Base-by-base conservation (phyloP, 345 rosid species). In the Acer campestre region DNA sequence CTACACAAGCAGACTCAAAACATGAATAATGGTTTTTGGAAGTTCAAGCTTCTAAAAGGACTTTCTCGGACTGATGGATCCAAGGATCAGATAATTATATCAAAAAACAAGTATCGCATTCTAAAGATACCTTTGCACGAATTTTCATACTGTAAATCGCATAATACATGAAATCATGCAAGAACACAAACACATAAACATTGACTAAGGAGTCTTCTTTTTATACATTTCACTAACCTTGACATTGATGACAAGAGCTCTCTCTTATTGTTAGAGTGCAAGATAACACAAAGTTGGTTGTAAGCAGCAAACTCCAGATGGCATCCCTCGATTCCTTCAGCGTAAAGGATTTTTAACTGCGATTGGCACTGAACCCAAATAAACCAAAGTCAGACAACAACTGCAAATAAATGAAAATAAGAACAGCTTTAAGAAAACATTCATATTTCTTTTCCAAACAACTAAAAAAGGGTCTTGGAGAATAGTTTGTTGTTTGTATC, bases 251-350 rank as follows among this genome's bases (percentile, higher is more conserved):
- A 92, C 65, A 93, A 78, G 22, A 97, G 90, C 76, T 94, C 99
- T 80, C 96, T 85, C 77, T 88, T 84, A 84, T 91, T 94, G 84
- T 87, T 91, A 4, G 98, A 93, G 87, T 94, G 98, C 90, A 97
- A 80, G 56, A 93, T 91, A 70, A 90, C 92, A 86, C 94, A 89
- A 55, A 97, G 98, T 35, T 94, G 80, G 84, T 87, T 83, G 84
- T 97, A 97, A 42, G 99, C 99, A 81, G 97, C 88, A 84, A 97
- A 97, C 88, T 97, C 98, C 90, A 88, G 81, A 81, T 82, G 81
- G 85, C 97, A 91, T 71, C 99, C 99, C 79, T 90, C 92, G 73
- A 93, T 93, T 75, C 98, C 99, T 84, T 92, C 98, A 22, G 89
- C 88, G 83, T 97, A 97, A 72, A 97, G 92, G 78, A 86, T 91